A percentile compares a stretch with the other conserved stretches of the same genome.
Evolutionary conservation across 73 alveolate species (phyloP).

Genomic region (Tetrahymena elliotti): DNA sequence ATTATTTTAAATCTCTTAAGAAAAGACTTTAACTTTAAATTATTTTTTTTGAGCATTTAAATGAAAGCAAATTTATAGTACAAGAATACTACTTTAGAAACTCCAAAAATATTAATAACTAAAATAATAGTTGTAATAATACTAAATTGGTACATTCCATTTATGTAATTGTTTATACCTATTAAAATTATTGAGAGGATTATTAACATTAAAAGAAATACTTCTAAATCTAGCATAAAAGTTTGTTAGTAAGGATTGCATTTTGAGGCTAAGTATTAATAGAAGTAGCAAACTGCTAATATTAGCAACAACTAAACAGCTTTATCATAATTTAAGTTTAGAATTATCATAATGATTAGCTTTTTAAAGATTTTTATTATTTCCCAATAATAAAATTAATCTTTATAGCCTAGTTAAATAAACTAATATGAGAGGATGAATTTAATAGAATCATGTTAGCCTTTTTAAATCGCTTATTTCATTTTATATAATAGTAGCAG

Average conservation of each 20-base stretch:
- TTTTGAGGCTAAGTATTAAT: not conserved
- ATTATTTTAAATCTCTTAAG: too few relatives aligned
- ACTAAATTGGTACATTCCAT: not conserved
- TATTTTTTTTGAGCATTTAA: not conserved
- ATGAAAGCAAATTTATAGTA: not conserved
- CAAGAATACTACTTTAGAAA: not conserved
- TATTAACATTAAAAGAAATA: not conserved
- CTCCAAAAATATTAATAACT: not conserved
- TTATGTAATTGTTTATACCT: not conserved
- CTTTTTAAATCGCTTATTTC: not conserved
- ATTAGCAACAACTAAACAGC: too few relatives aligned
- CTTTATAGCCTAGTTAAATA: not conserved
- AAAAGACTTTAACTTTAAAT: too few relatives aligned
- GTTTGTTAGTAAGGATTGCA: not conserved
- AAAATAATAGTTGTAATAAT: not conserved
- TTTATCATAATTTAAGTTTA: not conserved
- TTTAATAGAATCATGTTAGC: not conserved
- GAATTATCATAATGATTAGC: not conserved
- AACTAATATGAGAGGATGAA: not conserved
- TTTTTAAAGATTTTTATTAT: too few relatives aligned
- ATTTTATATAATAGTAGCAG: not conserved
- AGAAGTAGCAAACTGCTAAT: not conserved
- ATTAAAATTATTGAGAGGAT: not conserved
- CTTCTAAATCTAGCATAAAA: not conserved
- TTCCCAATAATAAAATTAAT: not conserved